Conservation (phyloP, 78 protist genomes). For the Dictyostelium purpureum region DNA sequence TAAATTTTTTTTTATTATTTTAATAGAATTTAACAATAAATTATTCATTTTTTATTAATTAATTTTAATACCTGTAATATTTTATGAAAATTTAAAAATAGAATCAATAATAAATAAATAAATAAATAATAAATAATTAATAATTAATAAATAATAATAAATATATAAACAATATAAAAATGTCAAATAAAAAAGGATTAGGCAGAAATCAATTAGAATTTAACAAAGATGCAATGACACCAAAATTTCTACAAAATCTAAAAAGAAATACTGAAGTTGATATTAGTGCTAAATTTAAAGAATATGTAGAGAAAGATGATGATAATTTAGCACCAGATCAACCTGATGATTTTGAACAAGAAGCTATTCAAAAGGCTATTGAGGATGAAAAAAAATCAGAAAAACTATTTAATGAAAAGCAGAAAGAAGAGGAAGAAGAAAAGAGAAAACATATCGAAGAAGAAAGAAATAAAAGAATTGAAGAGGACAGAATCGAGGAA, state of each 20-base stretch:
- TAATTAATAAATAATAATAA: not conserved
- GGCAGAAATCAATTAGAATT: constrained; percentile 14
- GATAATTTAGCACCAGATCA: not conserved
- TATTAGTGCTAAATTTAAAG: constrained; percentile 36
- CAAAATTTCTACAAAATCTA: constrained; percentile 41
- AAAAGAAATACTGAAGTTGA: constrained; percentile 29
- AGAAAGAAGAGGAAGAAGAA: constrained; percentile 16
- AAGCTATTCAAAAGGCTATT: constrained; percentile 24
- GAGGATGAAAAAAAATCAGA: not conserved
- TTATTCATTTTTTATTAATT: no score
- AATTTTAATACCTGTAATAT: not conserved
- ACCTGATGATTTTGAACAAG: constrained; percentile 31
- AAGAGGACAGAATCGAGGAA: constrained; percentile 22
- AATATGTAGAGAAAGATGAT: constrained; percentile 29
- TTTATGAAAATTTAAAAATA: not conserved
- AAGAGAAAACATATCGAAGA: not conserved
- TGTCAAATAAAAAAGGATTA: constrained; percentile 4
- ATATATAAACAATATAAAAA: not conserved
- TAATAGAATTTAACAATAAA: not conserved
- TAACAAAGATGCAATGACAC: constrained; percentile 16
- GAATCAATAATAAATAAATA: not conserved
- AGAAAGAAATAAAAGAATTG: not conserved
- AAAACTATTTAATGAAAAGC: not conserved
- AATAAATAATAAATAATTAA: no score
- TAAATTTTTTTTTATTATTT: not conserved